These are phyloP conservation scores for Arthrobotrys sphaeroides DNA, from an alignment of 2,329 filamentous ascomycete species.

Conservation along the genomic window DNA sequence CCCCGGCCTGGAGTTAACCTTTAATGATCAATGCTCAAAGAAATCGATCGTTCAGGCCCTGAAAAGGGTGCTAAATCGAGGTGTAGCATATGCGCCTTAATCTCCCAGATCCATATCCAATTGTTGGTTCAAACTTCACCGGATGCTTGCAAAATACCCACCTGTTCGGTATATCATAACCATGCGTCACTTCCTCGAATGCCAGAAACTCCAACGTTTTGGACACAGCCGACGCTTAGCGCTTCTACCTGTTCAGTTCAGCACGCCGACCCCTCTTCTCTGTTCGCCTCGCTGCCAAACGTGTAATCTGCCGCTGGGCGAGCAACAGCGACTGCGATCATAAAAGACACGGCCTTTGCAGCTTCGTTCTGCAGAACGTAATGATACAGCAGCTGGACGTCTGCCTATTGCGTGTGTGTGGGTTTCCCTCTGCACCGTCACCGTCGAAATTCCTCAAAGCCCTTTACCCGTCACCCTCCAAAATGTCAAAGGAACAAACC, in stretches of 20 bases:
- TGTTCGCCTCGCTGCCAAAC: constrained; percentile 24
- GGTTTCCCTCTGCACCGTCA: background rate
- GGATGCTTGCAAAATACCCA: background rate
- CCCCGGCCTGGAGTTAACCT: constrained; percentile 6
- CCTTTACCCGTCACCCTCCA: constrained; percentile 34
- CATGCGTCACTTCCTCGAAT: constrained; percentile 35
- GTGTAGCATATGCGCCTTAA: constrained; percentile 25
- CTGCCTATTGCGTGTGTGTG: constrained; percentile 51
- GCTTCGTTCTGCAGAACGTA: constrained; percentile 45
- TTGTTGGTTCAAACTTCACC: background rate
- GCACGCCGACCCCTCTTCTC: background rate
- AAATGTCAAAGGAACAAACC: no score
- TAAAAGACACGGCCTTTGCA: constrained; percentile 26
- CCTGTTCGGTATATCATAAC: constrained; percentile 17
- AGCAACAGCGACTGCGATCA: constrained; percentile 13
- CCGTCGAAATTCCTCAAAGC: constrained; percentile 40
- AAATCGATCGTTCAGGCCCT: constrained; percentile 2
- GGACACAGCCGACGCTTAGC: constrained; percentile 51
- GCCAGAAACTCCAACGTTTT: constrained; percentile 27
- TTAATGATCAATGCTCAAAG: constrained; percentile 2
- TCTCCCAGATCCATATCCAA: constrained; percentile 12
- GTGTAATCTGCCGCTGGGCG: background rate
- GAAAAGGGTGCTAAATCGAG: constrained; percentile 31
- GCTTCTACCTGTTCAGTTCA: constrained; percentile 53
- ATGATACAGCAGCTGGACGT: constrained; percentile 38